phyloP scores from a whole-genome alignment of 208 protist genomes.

The Leishmania mexicana region DNA sequence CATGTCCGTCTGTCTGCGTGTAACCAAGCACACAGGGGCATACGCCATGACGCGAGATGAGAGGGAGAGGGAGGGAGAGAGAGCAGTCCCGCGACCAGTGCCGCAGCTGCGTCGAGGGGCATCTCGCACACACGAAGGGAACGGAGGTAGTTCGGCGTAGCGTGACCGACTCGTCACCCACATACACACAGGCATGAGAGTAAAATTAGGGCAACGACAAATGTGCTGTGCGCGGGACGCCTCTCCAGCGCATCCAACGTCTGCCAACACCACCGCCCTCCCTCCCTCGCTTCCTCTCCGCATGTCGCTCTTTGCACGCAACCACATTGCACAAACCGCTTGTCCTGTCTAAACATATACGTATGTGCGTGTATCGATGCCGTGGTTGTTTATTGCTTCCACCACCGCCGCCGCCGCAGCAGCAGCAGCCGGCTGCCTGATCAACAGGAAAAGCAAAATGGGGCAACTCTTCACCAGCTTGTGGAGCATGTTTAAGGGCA shows the following conservation, averaged over 20 bases:
- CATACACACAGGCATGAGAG: not conserved
- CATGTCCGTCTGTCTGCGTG: not conserved
- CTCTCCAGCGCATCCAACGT: not conserved
- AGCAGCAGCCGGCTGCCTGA: not conserved
- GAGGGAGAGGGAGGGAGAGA: not conserved
- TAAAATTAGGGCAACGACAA: too few relatives aligned
- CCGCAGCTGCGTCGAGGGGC: not conserved
- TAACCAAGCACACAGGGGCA: not conserved
- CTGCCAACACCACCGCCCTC: not conserved
- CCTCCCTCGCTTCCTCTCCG: not conserved
- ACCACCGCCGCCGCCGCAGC: not conserved
- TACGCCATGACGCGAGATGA: not conserved
- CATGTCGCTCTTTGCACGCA: not conserved
- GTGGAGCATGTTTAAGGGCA: conserved; percentile 60
- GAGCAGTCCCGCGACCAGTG: not conserved
- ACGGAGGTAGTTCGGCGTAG: not conserved
- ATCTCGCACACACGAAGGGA: not conserved
- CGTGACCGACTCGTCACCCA: not conserved
- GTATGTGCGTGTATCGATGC: not conserved
- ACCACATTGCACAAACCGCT: not conserved
- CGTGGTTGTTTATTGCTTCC: not conserved
- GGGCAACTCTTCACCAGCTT: conserved; percentile 68
- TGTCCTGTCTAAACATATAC: not conserved
- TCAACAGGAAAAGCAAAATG: conserved; percentile 35
- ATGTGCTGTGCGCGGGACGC: too few relatives aligned